A percentile compares a stretch with the other conserved stretches of the same genome.
Conservation (phyloP, 148 eudicot genomes). For the Camellia sinensis region DNA sequence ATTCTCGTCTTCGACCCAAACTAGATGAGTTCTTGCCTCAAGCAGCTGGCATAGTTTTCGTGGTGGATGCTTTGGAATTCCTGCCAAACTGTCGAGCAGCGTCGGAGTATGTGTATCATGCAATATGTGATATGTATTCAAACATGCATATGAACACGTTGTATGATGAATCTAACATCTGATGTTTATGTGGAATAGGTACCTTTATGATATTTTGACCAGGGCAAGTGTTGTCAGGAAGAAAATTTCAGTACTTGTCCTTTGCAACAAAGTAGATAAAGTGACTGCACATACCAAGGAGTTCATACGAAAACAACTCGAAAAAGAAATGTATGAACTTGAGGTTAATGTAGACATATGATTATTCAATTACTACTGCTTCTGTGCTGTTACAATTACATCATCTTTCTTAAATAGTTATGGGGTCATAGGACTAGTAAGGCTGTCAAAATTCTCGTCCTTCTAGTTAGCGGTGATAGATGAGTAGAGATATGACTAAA, state of each 20-base stretch:
- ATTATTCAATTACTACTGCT: not conserved
- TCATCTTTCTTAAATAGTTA: not conserved
- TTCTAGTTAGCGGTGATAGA: not conserved
- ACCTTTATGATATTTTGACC: constrained; percentile 79
- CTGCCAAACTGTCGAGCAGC: constrained; percentile 75
- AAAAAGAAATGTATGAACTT: constrained; percentile 82
- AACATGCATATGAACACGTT: not conserved
- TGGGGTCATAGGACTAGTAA: not conserved
- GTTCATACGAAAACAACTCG: constrained; percentile 88
- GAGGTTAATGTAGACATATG: not conserved
- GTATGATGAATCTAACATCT: not conserved
- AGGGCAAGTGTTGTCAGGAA: constrained; percentile 69
- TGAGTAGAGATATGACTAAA: not conserved
- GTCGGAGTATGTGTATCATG: constrained; percentile 61
- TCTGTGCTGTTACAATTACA: not conserved
- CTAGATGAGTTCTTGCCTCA: constrained; percentile 87
- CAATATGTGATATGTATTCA: constrained; percentile 1
- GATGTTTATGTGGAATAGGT: constrained; percentile 40
- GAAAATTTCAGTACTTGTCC: constrained; percentile 72
- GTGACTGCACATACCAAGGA: constrained; percentile 93
- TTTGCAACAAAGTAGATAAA: constrained; percentile 93
- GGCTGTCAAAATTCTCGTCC: not conserved
- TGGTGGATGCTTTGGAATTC: constrained; percentile 92
- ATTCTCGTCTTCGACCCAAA: constrained; percentile 85
- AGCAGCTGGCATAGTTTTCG: constrained; percentile 80